Conservation (phyloP, 2,329 filamentous ascomycete genomes). For the Sarocladiaceae sp. region DNA sequence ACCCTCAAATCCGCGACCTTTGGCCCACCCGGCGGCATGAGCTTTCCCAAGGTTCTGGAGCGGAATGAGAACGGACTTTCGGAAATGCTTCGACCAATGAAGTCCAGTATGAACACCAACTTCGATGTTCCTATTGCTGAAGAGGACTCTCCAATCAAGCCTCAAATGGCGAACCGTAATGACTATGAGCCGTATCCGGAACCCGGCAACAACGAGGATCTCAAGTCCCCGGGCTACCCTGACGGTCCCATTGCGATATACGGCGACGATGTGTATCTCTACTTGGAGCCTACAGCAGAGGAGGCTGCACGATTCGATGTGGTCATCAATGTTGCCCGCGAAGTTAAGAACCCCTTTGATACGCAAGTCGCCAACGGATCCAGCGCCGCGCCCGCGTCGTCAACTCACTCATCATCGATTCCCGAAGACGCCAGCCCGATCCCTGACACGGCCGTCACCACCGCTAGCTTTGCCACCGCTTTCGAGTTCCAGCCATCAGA, state of each 20-base stretch:
- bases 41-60: constrained; percentile 53
- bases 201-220: constrained; percentile 68
- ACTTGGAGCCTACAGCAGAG: constrained; percentile 71
- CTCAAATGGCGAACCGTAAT: constrained; percentile 55
- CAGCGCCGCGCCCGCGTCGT: constrained; percentile 15
- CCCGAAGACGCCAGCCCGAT: constrained; percentile 32
- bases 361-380: constrained; percentile 21
- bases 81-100: constrained; percentile 48
- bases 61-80: constrained; percentile 56
- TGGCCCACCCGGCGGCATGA: constrained; percentile 57
- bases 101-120: constrained; percentile 28
- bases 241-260: constrained; percentile 79
- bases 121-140: constrained; percentile 43
- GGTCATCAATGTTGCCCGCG: constrained; percentile 76
- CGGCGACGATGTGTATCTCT: constrained; percentile 69
- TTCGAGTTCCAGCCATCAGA: constrained; percentile 47
- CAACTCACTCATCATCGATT: constrained; percentile 13
- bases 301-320: constrained; percentile 75
- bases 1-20: constrained; percentile 53
- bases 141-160: constrained; percentile 51
- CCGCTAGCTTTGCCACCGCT: constrained; percentile 53
- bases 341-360: constrained; percentile 71
- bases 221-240: constrained; percentile 77
- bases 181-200: constrained; percentile 54
- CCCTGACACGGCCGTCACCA: constrained; percentile 50